Base-by-base conservation (phyloP, 2,329 filamentous ascomycete genomes). In the Penicillium janthinellum region DNA sequence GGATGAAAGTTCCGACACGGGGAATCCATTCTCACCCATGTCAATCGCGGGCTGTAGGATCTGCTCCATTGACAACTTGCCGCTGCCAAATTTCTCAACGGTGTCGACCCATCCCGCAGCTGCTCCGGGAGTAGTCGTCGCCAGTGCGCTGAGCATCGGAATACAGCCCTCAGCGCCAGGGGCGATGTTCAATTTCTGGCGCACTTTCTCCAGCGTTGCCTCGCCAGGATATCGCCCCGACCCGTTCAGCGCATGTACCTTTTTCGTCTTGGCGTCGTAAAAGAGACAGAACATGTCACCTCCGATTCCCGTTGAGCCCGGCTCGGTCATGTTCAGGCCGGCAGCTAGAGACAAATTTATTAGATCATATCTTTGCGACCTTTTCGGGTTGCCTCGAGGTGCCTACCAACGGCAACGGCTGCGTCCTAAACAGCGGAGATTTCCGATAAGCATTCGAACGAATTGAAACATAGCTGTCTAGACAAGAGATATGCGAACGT, bases 251-350 rank as follows among this genome's bases (percentile, higher is more conserved):
- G 92, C 91, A 56, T 88, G 89, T 8, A 98, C 89, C 64, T 90
- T 90, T 72, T 90, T 90, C 0, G 88, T 91, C 67, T 89, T 85
- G 44, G 92, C 91, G 73, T 96, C 86, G 80, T 94, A 98, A 82
- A 87, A 97, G 38, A 98, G 86, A 75, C 93, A 93, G 79, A 98
- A 99, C 88, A 96, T 92, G 78, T 99, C 95, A 63, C 95, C 95
- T 58, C 95, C 95, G 61, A 99, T 97, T 42, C 95, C 95, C 0
- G 95, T 98, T 5, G 90, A 95, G 60, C 88, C 88, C 7, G 95
- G 95, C 73, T 99, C 95, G 0, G 94, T 96, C 72, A 98, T 86
- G 77, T 97, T 98, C 58, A 99, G 82, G 5, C 88, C 92, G 35
- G 95, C 95, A 47, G 95, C 94, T 91, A 47, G 54, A 56, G 28